A percentile compares a stretch with the other conserved stretches of the same genome.
Evolutionary conservation across 2,329 filamentous ascomycete species (phyloP).

Genomic region (Graphilbum fragrans): DNA sequence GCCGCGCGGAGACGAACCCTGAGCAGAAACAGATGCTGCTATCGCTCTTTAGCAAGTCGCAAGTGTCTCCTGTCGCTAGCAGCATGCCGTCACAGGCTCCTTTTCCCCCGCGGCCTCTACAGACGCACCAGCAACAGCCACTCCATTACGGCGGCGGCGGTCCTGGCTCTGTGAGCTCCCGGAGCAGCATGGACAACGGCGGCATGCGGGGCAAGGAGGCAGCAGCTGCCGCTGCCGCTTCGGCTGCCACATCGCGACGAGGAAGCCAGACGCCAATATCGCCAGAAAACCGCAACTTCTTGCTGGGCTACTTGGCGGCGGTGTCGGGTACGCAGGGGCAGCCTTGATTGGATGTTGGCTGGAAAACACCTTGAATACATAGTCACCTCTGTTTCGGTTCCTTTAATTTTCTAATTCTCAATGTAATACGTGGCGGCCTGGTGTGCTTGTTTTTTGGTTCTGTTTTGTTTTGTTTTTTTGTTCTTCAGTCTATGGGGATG

Average conservation of each 20-base stretch:
- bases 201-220: constrained; percentile 14
- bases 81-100: constrained; percentile 8
- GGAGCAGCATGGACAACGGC: constrained; percentile 9
- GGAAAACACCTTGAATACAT: too few relatives aligned
- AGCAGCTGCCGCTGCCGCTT: neutral
- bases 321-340: constrained; percentile 22
- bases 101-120: constrained; percentile 5
- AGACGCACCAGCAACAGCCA: constrained; percentile 16
- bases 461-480: neutral
- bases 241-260: constrained; percentile 21
- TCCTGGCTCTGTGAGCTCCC: constrained; percentile 5
- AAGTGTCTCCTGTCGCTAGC: constrained; percentile 11
- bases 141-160: neutral
- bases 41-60: constrained; percentile 48
- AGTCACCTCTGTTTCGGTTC: too few relatives aligned
- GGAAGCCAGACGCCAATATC: constrained; percentile 46
- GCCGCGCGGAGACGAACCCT: constrained; percentile 19
- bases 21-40: constrained; percentile 37
- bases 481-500: neutral
- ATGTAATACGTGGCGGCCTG: neutral
- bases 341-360: too few relatives aligned
- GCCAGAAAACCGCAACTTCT: constrained; percentile 61
- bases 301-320: constrained; percentile 61
- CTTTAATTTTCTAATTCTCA: too few relatives aligned
- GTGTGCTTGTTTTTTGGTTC: neutral